These are phyloP conservation scores for Ogataea hybrid DNA, from an alignment of 1,139 yeast genomes.

Conservation along the genomic window DNA sequence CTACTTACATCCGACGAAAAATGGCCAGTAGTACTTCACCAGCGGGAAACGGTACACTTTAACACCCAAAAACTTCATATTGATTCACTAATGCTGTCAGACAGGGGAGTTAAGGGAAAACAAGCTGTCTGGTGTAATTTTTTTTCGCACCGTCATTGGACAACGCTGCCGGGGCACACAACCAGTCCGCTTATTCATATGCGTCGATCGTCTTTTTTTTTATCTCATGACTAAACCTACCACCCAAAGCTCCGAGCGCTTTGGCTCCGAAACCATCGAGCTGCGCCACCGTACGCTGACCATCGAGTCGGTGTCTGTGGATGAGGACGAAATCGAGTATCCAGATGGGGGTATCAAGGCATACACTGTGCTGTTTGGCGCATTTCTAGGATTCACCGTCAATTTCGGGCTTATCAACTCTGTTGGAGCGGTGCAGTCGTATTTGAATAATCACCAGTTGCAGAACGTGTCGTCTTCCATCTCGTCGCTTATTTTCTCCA, in stretches of 20 bases:
- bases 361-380: slow-evolving; percentile 55
- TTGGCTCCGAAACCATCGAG: slow-evolving; percentile 6
- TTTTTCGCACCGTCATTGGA: slow-evolving; percentile 11
- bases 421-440: slow-evolving; percentile 64
- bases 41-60: slow-evolving; percentile 35
- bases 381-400: slow-evolving; percentile 59
- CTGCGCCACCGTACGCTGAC: slow-evolving; percentile 7
- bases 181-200: not conserved
- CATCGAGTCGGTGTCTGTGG: slow-evolving; percentile 5
- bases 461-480: slow-evolving; percentile 42
- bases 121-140: slow-evolving; percentile 1
- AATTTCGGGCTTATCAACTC: slow-evolving; percentile 64
- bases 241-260: not conserved
- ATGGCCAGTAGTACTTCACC: slow-evolving; percentile 67
- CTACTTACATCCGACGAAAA: slow-evolving; percentile 55
- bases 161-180: slow-evolving; percentile 7
- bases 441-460: slow-evolving; percentile 54
- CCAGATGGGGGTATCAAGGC: slow-evolving; percentile 63
- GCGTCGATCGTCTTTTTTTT: slow-evolving; percentile 1
- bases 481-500: slow-evolving; percentile 65
- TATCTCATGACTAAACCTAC: not conserved
- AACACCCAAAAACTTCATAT: slow-evolving; percentile 33
- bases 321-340: slow-evolving; percentile 30
- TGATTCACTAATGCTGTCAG: slow-evolving; percentile 6
- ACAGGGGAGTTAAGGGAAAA: slow-evolving; percentile 8